Evolutionary conservation across 169 alveolate species (phyloP), one percentile per base, ranked within the genome.

Genomic region (Fabrea salina): DNA sequence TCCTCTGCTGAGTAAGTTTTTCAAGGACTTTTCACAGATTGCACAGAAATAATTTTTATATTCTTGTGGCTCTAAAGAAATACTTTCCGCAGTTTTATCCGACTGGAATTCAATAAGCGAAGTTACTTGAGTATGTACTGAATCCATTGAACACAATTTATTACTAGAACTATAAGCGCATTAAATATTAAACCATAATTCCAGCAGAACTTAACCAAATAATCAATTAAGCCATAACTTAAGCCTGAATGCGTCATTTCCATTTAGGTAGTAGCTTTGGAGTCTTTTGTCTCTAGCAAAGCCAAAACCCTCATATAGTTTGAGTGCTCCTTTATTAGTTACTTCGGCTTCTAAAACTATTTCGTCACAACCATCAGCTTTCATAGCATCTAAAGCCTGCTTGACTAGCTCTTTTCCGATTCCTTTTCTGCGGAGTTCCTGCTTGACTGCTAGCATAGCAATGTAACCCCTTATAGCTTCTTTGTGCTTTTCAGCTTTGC

Each of bases 361-460:
- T 84, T 92, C 97, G 57, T 87, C 90, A 37, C 86, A 93, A 11
- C 85, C 89, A 50, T 47, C 51, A 57, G 80, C 76, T 66, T 72
- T 83, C 87, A 91, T 86, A 50, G 27, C 64, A 32, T 89, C 83
- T 13, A 93, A 78, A 47, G 86, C 82, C 49, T 87, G 79, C 49
- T 64, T 40, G 32, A 93, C 94, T 54, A 94, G 76, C 58, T 78
- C 80, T 82, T 80, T 87, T 27, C 95, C 97, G 19, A 94, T 82
- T 49, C 93, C 95, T 44, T 79, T 59, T 51, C 94, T 82, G 72
- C 97, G 81, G 70, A 83, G 89, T 44, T 91, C 81, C 32, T 88
- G 85, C n/a, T 86, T 75, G 7, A 93, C 97, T 7, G 95, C 96
- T 35, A 94, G 72, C 97, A 94, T 94, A 16, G 95, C 97, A 30